A percentile compares a stretch with the other conserved stretches of the same genome.
Evolutionary conservation across 805 yeast genomes (phyloP).

Genomic region (Saccharomycopsis amapae): DNA sequence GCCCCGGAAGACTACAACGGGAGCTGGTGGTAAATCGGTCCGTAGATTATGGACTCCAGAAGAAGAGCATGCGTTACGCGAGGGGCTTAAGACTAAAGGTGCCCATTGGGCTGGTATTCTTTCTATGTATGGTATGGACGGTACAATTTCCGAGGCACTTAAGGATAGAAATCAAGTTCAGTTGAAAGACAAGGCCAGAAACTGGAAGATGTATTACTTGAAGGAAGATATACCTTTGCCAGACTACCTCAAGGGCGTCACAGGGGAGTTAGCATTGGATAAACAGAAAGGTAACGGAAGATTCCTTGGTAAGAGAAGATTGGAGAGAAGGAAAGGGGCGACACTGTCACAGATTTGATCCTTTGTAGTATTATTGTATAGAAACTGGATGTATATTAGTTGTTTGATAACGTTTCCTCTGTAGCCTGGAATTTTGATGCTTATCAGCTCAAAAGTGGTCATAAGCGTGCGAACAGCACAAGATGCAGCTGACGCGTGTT

Average conservation of each 20-base stretch:
- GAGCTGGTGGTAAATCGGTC: constrained; percentile 21
- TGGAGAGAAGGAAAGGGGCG: constrained; percentile 1
- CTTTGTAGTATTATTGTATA: too few species aligned
- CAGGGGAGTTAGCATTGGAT: constrained; percentile 61
- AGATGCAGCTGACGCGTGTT: too few species aligned
- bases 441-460: too few species aligned
- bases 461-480: too few species aligned
- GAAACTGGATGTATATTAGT: too few species aligned
- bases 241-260: constrained; percentile 69
- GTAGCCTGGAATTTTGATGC: too few species aligned
- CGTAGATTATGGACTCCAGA: constrained; percentile 81
- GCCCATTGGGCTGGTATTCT: constrained; percentile 92
- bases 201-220: constrained; percentile 83
- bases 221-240: constrained; percentile 76
- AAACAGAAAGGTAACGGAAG: background rate
- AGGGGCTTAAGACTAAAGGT: constrained; percentile 74
- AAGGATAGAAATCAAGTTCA: constrained; percentile 89
- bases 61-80: constrained; percentile 78
- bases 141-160: constrained; percentile 71
- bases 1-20: background rate
- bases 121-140: constrained; percentile 92
- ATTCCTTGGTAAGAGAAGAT: background rate
- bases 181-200: constrained; percentile 91
- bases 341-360: too few species aligned
- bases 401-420: too few species aligned